These are phyloP conservation scores for Pestalotiopsis sp. DNA, from an alignment of 2,329 filamentous ascomycete species.

Conservation along the genomic window DNA sequence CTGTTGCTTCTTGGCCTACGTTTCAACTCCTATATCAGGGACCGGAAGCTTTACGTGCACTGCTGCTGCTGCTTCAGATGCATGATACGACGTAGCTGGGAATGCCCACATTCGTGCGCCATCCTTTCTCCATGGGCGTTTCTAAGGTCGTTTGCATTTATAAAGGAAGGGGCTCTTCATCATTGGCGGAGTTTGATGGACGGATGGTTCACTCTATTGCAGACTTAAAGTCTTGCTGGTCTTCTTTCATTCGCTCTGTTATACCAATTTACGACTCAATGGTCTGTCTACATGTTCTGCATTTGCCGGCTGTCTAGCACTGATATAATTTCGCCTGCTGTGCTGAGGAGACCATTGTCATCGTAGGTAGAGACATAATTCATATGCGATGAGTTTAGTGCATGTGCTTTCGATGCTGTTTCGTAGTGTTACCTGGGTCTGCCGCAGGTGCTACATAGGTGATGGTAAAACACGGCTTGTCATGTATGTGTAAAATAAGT, in stretches of 20 bases:
- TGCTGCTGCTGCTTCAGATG: not conserved
- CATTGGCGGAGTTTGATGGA: constrained; percentile 2
- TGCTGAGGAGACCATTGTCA: no score
- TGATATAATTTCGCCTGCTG: not conserved
- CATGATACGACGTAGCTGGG: not conserved
- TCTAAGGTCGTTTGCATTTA: not conserved
- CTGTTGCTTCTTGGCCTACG: not conserved
- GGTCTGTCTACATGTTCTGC: not conserved
- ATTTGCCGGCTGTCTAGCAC: not conserved
- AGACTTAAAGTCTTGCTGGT: not conserved
- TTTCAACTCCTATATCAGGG: not conserved
- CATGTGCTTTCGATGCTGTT: no score
- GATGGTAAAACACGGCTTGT: no score
- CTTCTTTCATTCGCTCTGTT: not conserved
- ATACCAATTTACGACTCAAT: not conserved
- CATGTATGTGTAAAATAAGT: no score
- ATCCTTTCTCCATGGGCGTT: not conserved
- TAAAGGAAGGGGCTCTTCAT: not conserved
- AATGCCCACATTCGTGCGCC: not conserved
- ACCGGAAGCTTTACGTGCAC: not conserved
- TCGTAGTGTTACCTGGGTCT: no score
- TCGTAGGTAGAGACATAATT: no score
- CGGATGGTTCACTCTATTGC: not conserved
- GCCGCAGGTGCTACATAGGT: no score
- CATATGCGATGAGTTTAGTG: no score